Conservation (phyloP, 768 basidiomycete species). For the Boletus fagicola region DNA sequence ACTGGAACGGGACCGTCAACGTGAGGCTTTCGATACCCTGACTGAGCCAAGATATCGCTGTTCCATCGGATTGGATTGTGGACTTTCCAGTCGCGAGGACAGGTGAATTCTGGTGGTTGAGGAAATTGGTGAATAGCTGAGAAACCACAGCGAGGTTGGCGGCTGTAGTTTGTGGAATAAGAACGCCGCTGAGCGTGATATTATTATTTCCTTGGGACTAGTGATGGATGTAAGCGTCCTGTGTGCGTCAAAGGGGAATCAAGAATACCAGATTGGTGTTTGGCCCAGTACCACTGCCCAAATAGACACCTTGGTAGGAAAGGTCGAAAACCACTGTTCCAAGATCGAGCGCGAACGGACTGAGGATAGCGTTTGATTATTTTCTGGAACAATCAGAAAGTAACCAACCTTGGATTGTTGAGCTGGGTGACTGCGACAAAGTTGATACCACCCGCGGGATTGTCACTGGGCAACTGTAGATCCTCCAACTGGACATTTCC, state of each 20-base stretch:
- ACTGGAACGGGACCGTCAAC: constrained; percentile 62
- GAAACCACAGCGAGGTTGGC: constrained; percentile 51
- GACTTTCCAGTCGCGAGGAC: constrained; percentile 61
- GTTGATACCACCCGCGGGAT: constrained; percentile 64
- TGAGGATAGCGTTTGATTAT: constrained; percentile 22
- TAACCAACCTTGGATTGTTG: constrained; percentile 52
- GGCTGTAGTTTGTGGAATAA: constrained; percentile 51
- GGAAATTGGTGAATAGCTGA: constrained; percentile 65
- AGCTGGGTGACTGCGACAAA: constrained; percentile 57
- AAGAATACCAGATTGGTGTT: constrained; percentile 49
- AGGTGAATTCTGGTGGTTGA: constrained; percentile 59
- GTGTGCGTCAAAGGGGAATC: background rate
- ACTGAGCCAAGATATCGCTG: constrained; percentile 64
- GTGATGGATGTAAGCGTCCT: constrained; percentile 1
- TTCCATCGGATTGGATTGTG: constrained; percentile 55
- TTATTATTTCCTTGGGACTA: constrained; percentile 55
- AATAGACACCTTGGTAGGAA: constrained; percentile 51
- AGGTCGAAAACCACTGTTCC: constrained; percentile 67
- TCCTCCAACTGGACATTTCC: constrained; percentile 53
- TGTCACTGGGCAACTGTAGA: constrained; percentile 64
- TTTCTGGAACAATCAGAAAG: background rate
- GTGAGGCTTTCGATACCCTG: constrained; percentile 53
- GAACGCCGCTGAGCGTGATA: constrained; percentile 55
- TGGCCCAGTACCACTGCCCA: constrained; percentile 54
- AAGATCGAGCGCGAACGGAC: constrained; percentile 67